Evolutionary conservation across 768 basidiomycete species (phyloP).

Genomic region (Chalciporus piperatus): DNA sequence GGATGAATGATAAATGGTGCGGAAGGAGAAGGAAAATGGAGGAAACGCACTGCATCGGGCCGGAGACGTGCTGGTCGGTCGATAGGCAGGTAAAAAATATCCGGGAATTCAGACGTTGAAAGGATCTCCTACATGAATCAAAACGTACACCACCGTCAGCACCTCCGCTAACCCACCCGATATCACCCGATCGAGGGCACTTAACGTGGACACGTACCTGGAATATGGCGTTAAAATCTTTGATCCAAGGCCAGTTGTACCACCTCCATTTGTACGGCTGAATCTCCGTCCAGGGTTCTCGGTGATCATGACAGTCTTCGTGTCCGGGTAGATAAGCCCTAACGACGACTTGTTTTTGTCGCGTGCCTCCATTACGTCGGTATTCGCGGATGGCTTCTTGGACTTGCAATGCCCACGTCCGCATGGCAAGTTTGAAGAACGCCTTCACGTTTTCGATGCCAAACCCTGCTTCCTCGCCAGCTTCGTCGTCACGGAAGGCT

Average conservation of each 20-base stretch:
- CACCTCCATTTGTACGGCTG: slow-evolving; percentile 44
- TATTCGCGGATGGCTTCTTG: slow-evolving; percentile 43
- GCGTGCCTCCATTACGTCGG: slow-evolving; percentile 23
- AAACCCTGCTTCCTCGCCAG: slow-evolving; percentile 34
- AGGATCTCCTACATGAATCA: slow-evolving; percentile 39
- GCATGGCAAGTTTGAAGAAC: slow-evolving; percentile 60
- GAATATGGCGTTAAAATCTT: slow-evolving; percentile 55
- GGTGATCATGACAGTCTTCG: slow-evolving; percentile 55
- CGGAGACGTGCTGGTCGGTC: slow-evolving; percentile 60
- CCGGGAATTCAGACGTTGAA: slow-evolving; percentile 41
- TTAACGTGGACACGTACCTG: slow-evolving; percentile 38
- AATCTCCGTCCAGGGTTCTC: slow-evolving; percentile 46
- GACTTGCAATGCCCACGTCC: slow-evolving; percentile 50
- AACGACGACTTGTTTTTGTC: slow-evolving; percentile 47
- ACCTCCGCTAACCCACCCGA: background rate
- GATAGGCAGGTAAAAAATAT: slow-evolving; percentile 58
- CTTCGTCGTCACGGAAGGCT: slow-evolving; percentile 35
- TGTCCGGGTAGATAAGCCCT: slow-evolving; percentile 65
- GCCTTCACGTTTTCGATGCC: slow-evolving; percentile 54
- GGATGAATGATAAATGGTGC: slow-evolving; percentile 6
- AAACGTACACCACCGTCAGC: slow-evolving; percentile 5
- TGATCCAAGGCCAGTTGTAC: slow-evolving; percentile 68
- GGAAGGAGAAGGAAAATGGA: background rate
- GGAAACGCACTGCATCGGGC: slow-evolving; percentile 57
- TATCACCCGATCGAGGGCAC: no score